A percentile compares a stretch with the other conserved stretches of the same genome.
Evolutionary conservation across 495 filamentous ascomycete genomes (phyloP).

Genomic region (Friedmanniomyces simplex): DNA sequence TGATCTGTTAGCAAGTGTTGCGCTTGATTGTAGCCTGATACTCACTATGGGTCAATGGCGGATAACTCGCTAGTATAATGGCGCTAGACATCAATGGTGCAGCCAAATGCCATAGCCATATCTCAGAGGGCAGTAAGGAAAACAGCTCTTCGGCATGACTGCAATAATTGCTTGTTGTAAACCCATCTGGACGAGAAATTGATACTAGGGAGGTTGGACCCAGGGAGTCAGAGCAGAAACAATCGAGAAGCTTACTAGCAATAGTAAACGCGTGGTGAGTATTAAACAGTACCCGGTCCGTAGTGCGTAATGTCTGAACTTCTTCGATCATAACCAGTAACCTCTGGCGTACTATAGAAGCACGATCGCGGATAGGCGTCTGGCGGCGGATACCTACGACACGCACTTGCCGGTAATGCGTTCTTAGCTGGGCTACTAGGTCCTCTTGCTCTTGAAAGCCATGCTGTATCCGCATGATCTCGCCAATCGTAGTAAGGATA

Average conservation of each 20-base stretch:
- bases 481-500: background rate
- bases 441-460: background rate
- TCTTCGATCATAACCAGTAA: too few species aligned
- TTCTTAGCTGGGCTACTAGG: background rate
- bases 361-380: too few species aligned
- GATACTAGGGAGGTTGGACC: background rate
- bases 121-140: background rate
- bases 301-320: too few species aligned
- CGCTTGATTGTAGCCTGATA: background rate
- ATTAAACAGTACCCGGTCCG: too few species aligned
- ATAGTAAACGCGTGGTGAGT: too few species aligned
- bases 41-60: background rate
- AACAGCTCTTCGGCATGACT: background rate
- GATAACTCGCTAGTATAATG: background rate
- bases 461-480: background rate
- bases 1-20: too few species aligned
- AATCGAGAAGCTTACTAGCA: too few species aligned
- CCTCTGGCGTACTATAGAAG: too few species aligned
- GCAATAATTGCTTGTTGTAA: background rate
- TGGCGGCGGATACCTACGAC: too few species aligned
- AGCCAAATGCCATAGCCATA: slow-evolving; percentile 5
- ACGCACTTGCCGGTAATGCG: too few species aligned
- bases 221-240: background rate
- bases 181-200: background rate
- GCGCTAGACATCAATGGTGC: background rate